Base-by-base conservation (phyloP, 257 asterid genomes). In the Primulina tabacum region DNA sequence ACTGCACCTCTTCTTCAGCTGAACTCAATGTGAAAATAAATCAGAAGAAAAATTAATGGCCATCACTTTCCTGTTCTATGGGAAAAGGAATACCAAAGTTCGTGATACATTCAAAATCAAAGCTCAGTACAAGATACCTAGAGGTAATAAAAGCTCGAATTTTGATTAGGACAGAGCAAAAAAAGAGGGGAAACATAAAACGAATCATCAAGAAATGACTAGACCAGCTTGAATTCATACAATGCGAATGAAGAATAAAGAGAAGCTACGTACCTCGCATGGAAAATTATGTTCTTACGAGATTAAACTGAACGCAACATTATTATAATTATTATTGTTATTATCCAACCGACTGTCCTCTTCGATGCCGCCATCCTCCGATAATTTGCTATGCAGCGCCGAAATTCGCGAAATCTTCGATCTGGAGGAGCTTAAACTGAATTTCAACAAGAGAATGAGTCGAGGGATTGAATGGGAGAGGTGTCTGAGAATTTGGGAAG, bases 351-450 rank as follows among this genome's bases (percentile, higher is more conserved):
- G 74, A n/a, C 17, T 18, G 18, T 66, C 71, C 5, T 76, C 89
- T 32, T 82, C 82, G 47, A 74, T 84, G 62, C 64, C 64, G 40
- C 78, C 87, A n/a, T 78, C 85, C 33, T 61, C 87, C 1, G 86
- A 60, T 1, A 68, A 77, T 29, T 81, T 75, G 8, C 79, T 83
- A 38, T 84, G 65, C 6, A 74, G 64, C 52, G 82, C 86, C 33
- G 72, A 63, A 66, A 85, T 69, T 18, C 82, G 87, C 75, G 79
- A 55, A 60, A 80, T 43, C 29, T 78, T 75, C 57, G 80, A 61
- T 30, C 62, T 68, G 8, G 74, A 68, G 32, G 58, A 57, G 62
- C 71, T 67, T 11, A 76, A 69, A 62, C 60, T 70, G 69, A 73
- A 47, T 68, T 73, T 77, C 16, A 73, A 67, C 30, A 62, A 70